Evolutionary conservation across 371 early-diverging fungal genomes (phyloP), one percentile per base, ranked within the genome.

Genomic region (Mucor irregularis): DNA sequence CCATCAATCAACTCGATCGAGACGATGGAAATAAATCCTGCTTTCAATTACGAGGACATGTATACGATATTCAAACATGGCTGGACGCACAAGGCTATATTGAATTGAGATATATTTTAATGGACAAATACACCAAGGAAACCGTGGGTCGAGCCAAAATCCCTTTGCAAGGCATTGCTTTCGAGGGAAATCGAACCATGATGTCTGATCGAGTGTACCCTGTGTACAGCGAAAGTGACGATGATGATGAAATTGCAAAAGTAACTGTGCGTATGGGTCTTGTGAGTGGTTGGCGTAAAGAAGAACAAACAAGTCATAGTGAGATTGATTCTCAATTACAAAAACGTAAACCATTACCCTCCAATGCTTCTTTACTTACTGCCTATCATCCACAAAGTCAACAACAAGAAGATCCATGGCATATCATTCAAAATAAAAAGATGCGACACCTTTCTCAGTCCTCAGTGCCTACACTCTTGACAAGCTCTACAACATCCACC

Each of bases 51-150:
- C 56, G 71, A 10, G 77, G 77, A 0, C 71, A 76, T 43, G 45
- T 73, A 4, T 54, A 58, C 0, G 77, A 73, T 19, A 67, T 76
- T 28, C 77, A 73, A 43, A 43, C 58, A 5, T 76, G 77, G 77
- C 47, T 76, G 7, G 61, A 70, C 40, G 59, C 57, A 22, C 64
- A 62, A 25, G 26, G 40, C 3, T 31, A 35, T 1, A 46, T 74
- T 31, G 48, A 61, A 4, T 46, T 74, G 0, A 43, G 48, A 2
- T 51, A 70, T 22, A 49, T 72, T 21, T 48, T 68, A 26, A 61
- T 57, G 64, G 64, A 52, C 48, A 63, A 29, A 47, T 62, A 33
- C 29, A 68, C 61, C 17, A 74, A 68, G 34, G 61, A 64, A 26
- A 71, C 62, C 0, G 63, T 61, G 3, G 76, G 76, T 3, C 49